A percentile compares a stretch with the other conserved stretches of the same genome.
Evolutionary conservation across 495 filamentous ascomycete genomes (phyloP).

Genomic region (Thozetella sp.): DNA sequence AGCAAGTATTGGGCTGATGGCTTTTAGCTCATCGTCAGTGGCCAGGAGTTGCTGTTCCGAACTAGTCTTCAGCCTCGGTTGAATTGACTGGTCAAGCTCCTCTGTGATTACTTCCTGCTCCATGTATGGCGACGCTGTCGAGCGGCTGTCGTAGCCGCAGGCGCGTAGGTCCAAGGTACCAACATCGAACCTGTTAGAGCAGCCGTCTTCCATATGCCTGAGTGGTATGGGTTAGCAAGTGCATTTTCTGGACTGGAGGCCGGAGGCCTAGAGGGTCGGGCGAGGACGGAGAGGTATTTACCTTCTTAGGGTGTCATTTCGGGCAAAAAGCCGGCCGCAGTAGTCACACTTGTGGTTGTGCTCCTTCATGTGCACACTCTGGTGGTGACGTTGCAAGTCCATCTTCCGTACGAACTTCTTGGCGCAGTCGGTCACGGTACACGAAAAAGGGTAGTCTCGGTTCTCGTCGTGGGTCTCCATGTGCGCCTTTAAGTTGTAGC

Average conservation of each 20-base stretch:
- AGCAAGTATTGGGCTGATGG: too few species aligned
- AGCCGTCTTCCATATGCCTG: slow-evolving; percentile 82
- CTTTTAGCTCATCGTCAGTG: too few species aligned
- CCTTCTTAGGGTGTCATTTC: slow-evolving; percentile 84
- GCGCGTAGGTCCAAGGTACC: slow-evolving; percentile 44
- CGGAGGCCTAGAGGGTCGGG: too few species aligned
- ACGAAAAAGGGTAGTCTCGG: slow-evolving; percentile 69
- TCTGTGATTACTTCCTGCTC: too few species aligned
- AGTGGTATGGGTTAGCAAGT: slow-evolving; percentile 12
- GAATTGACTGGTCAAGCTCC: too few species aligned
- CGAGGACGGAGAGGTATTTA: slow-evolving; percentile 27
- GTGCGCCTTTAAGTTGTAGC: slow-evolving; percentile 90
- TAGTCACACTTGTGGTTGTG: slow-evolving; percentile 71
- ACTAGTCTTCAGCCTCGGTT: too few species aligned
- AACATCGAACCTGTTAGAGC: slow-evolving; percentile 70
- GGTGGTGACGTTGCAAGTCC: slow-evolving; percentile 79
- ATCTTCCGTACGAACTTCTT: slow-evolving; percentile 83
- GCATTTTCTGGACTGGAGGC: slow-evolving; percentile 4
- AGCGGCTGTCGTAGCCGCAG: slow-evolving; percentile 33
- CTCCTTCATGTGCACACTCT: slow-evolving; percentile 81
- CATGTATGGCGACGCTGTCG: slow-evolving; percentile 18
- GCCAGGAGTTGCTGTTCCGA: too few species aligned
- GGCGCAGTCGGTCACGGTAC: slow-evolving; percentile 62
- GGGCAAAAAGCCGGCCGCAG: slow-evolving; percentile 74
- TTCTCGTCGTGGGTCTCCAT: slow-evolving; percentile 86